phyloP scores from a whole-genome alignment of 768 basidiomycete genomes.

The Erythrobasidium yunnanense region DNA sequence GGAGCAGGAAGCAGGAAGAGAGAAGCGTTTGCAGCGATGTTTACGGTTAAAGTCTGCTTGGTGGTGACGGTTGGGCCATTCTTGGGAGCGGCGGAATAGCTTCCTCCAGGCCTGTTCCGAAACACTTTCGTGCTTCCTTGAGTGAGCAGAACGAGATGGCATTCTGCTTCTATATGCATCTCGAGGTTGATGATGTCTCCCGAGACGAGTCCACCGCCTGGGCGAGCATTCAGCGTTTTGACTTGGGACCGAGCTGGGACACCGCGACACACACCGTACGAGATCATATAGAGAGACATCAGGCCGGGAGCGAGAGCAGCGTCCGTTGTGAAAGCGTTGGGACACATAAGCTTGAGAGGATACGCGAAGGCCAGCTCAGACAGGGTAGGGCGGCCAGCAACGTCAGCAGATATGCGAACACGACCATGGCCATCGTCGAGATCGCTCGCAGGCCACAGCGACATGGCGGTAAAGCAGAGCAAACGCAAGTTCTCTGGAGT shows the following conservation, averaged over 20 bases:
- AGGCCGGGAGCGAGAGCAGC: not conserved
- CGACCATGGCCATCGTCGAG: no score
- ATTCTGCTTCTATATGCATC: not conserved
- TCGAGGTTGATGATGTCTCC: not conserved
- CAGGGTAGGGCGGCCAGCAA: no score
- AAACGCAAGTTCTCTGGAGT: no score
- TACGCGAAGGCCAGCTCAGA: not conserved
- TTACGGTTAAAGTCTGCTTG: slow-evolving; percentile 54
- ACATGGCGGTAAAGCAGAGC: no score
- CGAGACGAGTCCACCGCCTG: not conserved
- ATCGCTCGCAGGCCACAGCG: no score
- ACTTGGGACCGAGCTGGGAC: not conserved
- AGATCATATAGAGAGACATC: not conserved
- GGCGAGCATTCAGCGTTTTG: not conserved
- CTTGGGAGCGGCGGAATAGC: not conserved
- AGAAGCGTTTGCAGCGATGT: slow-evolving; percentile 48
- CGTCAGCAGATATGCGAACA: no score
- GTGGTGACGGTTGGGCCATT: slow-evolving; percentile 43
- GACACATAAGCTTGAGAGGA: not conserved
- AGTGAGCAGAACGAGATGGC: slow-evolving; percentile 26
- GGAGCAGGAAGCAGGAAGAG: slow-evolving; percentile 82
- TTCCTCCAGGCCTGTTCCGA: slow-evolving; percentile 5
- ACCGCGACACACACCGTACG: no score
- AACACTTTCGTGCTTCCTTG: slow-evolving; percentile 26
- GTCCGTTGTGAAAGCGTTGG: not conserved